A percentile compares a stretch with the other conserved stretches of the same genome.
phyloP scores from a whole-genome alignment of 1,139 yeast genomes.

The Kodamaea ohmeri region DNA sequence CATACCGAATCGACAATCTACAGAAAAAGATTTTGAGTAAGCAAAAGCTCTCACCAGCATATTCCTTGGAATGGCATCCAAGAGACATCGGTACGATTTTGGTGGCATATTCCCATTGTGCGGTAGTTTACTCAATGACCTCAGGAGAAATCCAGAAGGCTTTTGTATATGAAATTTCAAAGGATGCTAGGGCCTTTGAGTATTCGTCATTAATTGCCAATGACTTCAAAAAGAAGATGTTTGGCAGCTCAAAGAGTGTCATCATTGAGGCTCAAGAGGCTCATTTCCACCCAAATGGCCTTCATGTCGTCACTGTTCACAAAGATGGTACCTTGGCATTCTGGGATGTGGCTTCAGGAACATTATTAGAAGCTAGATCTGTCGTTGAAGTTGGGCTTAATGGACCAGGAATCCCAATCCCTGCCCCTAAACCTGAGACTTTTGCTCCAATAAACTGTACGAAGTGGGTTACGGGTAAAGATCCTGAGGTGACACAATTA shows the following conservation, averaged over 20 bases:
- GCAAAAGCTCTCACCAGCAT: slow-evolving; percentile 57
- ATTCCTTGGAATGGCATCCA: slow-evolving; percentile 77
- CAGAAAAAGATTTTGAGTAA: slow-evolving; percentile 57
- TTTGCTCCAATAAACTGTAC: slow-evolving; percentile 40
- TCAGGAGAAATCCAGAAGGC: slow-evolving; percentile 54
- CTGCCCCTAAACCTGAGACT: slow-evolving; percentile 16
- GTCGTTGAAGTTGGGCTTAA: slow-evolving; percentile 65
- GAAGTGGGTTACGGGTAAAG: slow-evolving; percentile 73
- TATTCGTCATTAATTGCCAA: slow-evolving; percentile 32
- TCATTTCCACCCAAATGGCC: slow-evolving; percentile 89
- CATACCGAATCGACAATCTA: slow-evolving; percentile 66
- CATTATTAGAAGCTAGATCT: slow-evolving; percentile 70
- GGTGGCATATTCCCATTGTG: slow-evolving; percentile 68
- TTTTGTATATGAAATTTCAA: slow-evolving; percentile 53
- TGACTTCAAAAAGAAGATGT: slow-evolving; percentile 44
- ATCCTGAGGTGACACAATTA: slow-evolving; percentile 77
- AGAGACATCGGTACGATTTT: slow-evolving; percentile 79
- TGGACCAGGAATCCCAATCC: slow-evolving; percentile 39
- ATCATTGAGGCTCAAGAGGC: slow-evolving; percentile 59
- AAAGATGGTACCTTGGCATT: slow-evolving; percentile 81
- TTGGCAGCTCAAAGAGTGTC: slow-evolving; percentile 41
- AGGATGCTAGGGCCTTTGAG: slow-evolving; percentile 35
- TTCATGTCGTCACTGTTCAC: slow-evolving; percentile 76
- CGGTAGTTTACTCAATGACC: slow-evolving; percentile 66
- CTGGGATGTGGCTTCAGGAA: slow-evolving; percentile 87